Evolutionary conservation across 768 basidiomycete genomes (phyloP).

Genomic region (Suillus bovinus): DNA sequence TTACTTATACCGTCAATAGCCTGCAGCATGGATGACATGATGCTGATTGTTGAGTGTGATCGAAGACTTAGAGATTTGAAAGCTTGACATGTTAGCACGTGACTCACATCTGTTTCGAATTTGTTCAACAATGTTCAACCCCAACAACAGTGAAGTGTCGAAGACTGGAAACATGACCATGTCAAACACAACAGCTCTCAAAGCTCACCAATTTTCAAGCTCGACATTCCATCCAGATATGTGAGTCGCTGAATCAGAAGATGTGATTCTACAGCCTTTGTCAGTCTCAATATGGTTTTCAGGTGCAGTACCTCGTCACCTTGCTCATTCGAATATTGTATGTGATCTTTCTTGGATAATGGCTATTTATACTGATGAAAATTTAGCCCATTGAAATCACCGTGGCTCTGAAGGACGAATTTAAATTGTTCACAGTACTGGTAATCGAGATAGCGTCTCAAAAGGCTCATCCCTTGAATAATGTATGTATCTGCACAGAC

Average conservation of each 20-base stretch:
- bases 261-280: not conserved
- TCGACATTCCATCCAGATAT: not conserved
- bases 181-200: not conserved
- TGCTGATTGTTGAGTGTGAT: no score
- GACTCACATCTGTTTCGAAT: no score
- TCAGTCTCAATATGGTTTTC: not conserved
- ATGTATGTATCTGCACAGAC: conserved; percentile 2
- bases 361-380: not conserved
- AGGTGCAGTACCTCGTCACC: not conserved
- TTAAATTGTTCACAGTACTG: not conserved
- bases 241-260: not conserved
- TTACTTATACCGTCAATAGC: not conserved
- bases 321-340: not conserved
- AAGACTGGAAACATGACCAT: not conserved
- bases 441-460: not conserved
- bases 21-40: not conserved
- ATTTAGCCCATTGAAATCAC: not conserved
- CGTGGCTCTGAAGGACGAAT: not conserved
- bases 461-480: not conserved
- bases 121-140: no score
- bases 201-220: not conserved
- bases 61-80: no score
- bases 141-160: no score
- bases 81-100: no score
- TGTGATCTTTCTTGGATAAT: not conserved